Evolutionary conservation across 1,139 yeast species (phyloP).

Genomic region (Blastobotrys raffinosifermentans): DNA sequence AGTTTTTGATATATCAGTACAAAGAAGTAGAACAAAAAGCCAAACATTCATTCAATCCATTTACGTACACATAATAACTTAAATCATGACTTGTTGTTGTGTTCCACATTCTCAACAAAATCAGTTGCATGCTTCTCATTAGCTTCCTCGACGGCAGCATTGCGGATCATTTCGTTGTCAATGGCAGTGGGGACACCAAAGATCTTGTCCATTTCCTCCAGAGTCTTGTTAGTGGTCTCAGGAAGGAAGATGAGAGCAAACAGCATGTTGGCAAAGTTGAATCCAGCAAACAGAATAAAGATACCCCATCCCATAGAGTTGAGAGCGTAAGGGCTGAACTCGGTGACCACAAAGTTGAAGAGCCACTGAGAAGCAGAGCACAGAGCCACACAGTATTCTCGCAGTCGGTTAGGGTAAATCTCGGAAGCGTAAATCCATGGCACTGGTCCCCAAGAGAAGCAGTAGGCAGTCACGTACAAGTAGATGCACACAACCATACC

Average conservation of each 20-base stretch:
- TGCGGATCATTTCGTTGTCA: too few species aligned
- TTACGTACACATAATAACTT: too few species aligned
- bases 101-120: too few species aligned
- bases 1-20: too few species aligned
- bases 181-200: too few species aligned
- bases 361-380: slow-evolving; percentile 51
- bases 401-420: slow-evolving; percentile 43
- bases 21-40: too few species aligned
- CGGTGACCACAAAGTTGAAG: slow-evolving; percentile 32
- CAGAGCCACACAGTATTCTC: slow-evolving; percentile 47
- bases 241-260: slow-evolving; percentile 49
- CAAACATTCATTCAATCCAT: too few species aligned
- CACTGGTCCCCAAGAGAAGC: slow-evolving; percentile 38
- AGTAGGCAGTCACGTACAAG: slow-evolving; percentile 35
- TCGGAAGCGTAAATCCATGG: slow-evolving; percentile 47
- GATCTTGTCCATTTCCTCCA: slow-evolving; percentile 59
- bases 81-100: too few species aligned
- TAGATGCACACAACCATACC: slow-evolving; percentile 24
- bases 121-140: too few species aligned
- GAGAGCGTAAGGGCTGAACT: slow-evolving; percentile 30
- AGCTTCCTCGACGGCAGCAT: too few species aligned
- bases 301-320: slow-evolving; percentile 13
- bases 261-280: slow-evolving; percentile 21
- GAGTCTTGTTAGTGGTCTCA: slow-evolving; percentile 60
- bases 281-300: slow-evolving; percentile 19